phyloP scores from a whole-genome alignment of 768 basidiomycete genomes.

The Stropharia rugosoannulata region DNA sequence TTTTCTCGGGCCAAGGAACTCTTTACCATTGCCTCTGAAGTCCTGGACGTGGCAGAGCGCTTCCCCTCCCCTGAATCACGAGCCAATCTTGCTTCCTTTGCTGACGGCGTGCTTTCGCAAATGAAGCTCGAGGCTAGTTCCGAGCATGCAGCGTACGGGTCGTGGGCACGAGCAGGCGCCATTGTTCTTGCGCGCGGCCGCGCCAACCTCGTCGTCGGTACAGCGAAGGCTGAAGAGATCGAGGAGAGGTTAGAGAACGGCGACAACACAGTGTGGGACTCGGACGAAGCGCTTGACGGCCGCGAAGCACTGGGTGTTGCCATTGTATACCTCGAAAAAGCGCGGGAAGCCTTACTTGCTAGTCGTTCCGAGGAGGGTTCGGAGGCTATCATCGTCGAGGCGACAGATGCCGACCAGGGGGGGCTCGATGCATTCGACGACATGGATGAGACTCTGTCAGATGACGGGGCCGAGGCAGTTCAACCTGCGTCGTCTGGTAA shows the following conservation, averaged over 20 bases:
- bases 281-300: conserved; percentile 55
- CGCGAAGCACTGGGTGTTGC: conserved; percentile 49
- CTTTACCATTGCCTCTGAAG: conserved; percentile 61
- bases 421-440: conserved; percentile 1
- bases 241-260: conserved; percentile 48
- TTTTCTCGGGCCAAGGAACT: conserved; percentile 61
- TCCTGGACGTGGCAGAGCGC: conserved; percentile 60
- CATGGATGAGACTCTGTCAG: conserved; percentile 6
- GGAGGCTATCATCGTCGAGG: background rate
- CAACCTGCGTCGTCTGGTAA: background rate
- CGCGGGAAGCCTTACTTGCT: conserved; percentile 24
- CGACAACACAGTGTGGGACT: conserved; percentile 30
- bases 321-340: conserved; percentile 40
- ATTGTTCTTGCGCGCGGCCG: conserved; percentile 49
- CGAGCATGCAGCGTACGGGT: conserved; percentile 49
- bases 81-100: conserved; percentile 58
- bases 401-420: conserved; percentile 10
- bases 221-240: conserved; percentile 51
- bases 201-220: conserved; percentile 57
- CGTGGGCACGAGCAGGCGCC: conserved; percentile 27
- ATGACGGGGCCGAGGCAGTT: conserved; percentile 6
- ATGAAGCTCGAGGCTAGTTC: conserved; percentile 62
- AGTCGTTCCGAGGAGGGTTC: conserved; percentile 6
- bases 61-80: conserved; percentile 44
- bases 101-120: conserved; percentile 59